Base-by-base conservation (phyloP, 2,329 filamentous ascomycete genomes). In the Rugonectria rugulosa region DNA sequence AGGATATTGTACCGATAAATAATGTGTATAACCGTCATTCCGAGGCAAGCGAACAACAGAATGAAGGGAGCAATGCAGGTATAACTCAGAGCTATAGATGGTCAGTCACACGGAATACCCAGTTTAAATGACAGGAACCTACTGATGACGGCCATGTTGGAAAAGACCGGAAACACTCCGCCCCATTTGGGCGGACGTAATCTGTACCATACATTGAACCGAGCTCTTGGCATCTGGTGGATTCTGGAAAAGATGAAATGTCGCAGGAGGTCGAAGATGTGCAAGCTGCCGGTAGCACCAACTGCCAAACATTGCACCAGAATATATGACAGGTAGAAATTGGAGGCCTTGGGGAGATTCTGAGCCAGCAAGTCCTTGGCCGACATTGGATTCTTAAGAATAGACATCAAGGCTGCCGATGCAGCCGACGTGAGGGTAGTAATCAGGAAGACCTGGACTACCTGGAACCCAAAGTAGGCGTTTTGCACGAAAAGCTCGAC, bases 261-360 rank as follows among this genome's bases (percentile, higher is more conserved):
- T 2, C 76, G 70, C 6, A 78, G 60, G 0, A 98, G 81, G 14
- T 92, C 91, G 12, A 79, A 76, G 0, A 81, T 71, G 64, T 96
- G 91, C 3, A 96, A 80, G 5, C 98, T 74, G 1, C 90, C 84
- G 41, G 88, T 84, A 0, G 91, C 83, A 4, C 92, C 89, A 58
- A 94, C 87, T 2, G 88, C 88, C 54, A 98, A 74, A 27, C 94
- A 96, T 73, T 98, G 95, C 3, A 99, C 85, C 26, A 98, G 86
- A 63, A 99, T 96, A 76, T 98, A 99, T 0, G 75, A 91, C 17
- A 98, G 88, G 74, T 97, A 99, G 70, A 98, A 96, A 75, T 96
- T 98, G 57, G 92, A 93, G 0, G 92, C 88, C 52, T 85, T 88
- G 15, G 95, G 95, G 6, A 99, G 80, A 55, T 90, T 89, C 14